Evolutionary conservation across 805 yeast species (phyloP).

Genomic region (Starmerella floris): DNA sequence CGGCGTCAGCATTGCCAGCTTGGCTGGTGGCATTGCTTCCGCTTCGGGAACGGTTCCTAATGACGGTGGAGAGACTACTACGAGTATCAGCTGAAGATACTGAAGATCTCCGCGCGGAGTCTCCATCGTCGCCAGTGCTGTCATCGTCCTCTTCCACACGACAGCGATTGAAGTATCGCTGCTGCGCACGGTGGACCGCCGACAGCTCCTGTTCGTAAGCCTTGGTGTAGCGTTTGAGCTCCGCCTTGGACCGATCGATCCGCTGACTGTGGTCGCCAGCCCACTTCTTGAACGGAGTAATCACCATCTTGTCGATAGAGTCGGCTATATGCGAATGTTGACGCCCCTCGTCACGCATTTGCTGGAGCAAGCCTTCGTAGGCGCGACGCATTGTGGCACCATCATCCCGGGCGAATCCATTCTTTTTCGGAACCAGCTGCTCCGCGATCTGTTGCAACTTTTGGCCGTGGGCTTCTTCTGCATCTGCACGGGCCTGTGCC

Average conservation of each 20-base stretch:
- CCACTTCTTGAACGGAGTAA: conserved; percentile 65
- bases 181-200: conserved; percentile 45
- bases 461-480: conserved; percentile 53
- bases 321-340: conserved; percentile 49
- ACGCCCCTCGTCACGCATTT: conserved; percentile 45
- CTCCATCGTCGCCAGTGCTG: neutral
- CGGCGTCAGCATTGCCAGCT: neutral
- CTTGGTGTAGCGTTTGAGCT: conserved; percentile 39
- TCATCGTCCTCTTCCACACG: conserved; percentile 47
- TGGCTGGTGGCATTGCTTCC: neutral
- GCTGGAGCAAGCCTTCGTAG: conserved; percentile 41
- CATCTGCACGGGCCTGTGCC: conserved; percentile 57
- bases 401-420: conserved; percentile 41
- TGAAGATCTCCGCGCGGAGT: neutral
- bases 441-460: conserved; percentile 34
- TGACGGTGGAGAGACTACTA: neutral
- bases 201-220: conserved; percentile 37
- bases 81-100: no score
- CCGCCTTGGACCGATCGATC: conserved; percentile 46
- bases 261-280: conserved; percentile 57
- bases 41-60: neutral
- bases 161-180: conserved; percentile 64
- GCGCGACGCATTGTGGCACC: conserved; percentile 55
- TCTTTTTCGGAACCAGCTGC: conserved; percentile 29
- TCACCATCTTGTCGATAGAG: conserved; percentile 45